Percentiles rank a stretch among this genome's conserved stretches.
These are phyloP conservation scores for Trichoderma reesei DNA, from an alignment of 495 filamentous ascomycete species.

Conservation along the genomic window DNA sequence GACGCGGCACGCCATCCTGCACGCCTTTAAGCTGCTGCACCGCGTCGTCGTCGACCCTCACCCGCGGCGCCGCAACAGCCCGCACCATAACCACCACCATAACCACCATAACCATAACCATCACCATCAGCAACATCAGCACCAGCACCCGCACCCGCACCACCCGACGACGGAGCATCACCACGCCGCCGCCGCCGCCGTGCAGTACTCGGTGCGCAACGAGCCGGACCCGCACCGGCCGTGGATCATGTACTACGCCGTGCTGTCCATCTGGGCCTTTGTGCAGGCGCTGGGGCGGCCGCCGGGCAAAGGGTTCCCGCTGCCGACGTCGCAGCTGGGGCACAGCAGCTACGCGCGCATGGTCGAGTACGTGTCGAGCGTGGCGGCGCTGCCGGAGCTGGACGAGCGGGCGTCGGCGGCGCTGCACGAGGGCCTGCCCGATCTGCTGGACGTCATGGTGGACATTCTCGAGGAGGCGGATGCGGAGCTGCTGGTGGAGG, in stretches of 20 bases:
- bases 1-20: slow-evolving; percentile 83
- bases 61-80: slow-evolving; percentile 24
- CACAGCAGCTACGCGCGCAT: slow-evolving; percentile 23
- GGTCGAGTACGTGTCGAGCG: slow-evolving; percentile 31
- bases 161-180: background rate
- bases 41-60: slow-evolving; percentile 58
- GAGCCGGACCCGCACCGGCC: slow-evolving; percentile 86
- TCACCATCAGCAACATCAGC: too few relatives aligned
- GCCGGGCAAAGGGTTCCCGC: slow-evolving; percentile 40
- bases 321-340: slow-evolving; percentile 15
- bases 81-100: background rate
- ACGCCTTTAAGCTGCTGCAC: slow-evolving; percentile 77
- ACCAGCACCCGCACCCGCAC: too few relatives aligned
- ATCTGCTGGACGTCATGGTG: slow-evolving; percentile 32
- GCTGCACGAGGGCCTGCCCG: slow-evolving; percentile 32
- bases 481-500: slow-evolving; percentile 36
- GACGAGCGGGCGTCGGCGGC: slow-evolving; percentile 22
- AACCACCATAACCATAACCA: too few relatives aligned
- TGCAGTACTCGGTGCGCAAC: slow-evolving; percentile 66
- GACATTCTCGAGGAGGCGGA: slow-evolving; percentile 33
- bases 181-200: slow-evolving; percentile 19
- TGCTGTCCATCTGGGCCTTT: slow-evolving; percentile 87
- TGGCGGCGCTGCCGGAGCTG: slow-evolving; percentile 29
- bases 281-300: slow-evolving; percentile 55
- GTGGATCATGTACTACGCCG: slow-evolving; percentile 93